Percentiles rank a stretch among this genome's conserved stretches.
Conservation (phyloP, 2,329 filamentous ascomycete species). For the Xylariaceae sp. region DNA sequence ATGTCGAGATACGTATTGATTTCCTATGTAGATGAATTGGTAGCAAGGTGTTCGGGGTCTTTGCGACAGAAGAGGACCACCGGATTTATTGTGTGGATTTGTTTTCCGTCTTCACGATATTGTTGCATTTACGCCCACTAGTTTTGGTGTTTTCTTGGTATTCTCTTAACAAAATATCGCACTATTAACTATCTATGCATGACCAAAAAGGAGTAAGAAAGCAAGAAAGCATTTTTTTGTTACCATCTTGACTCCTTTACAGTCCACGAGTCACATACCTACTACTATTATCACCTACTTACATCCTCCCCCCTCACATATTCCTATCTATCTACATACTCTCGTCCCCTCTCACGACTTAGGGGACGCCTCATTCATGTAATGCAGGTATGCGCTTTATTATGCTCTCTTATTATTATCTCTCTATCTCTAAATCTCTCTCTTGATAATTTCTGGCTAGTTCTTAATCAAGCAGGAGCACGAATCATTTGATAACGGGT, state of each 20-base stretch:
- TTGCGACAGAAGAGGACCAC: neutral
- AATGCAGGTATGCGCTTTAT: slow-evolving; percentile 1
- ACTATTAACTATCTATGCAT: neutral
- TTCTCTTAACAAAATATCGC: neutral
- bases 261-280: too few species aligned
- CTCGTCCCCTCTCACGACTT: neutral
- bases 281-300: neutral
- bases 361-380: neutral
- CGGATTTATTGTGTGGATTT: slow-evolving; percentile 1
- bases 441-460: neutral
- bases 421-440: neutral
- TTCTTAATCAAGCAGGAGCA: too few species aligned
- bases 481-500: too few species aligned
- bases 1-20: slow-evolving; percentile 23
- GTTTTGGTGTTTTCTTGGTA: neutral
- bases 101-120: neutral
- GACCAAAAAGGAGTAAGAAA: neutral
- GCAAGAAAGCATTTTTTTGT: neutral
- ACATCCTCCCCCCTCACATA: neutral
- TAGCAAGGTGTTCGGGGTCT: slow-evolving; percentile 25
- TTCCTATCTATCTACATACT: neutral
- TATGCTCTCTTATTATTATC: slow-evolving; percentile 4
- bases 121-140: slow-evolving; percentile 10
- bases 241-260: neutral
- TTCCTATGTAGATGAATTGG: slow-evolving; percentile 24